Evolutionary conservation across 768 basidiomycete species (phyloP).

Genomic region (Suillus fuscotomentosus): DNA sequence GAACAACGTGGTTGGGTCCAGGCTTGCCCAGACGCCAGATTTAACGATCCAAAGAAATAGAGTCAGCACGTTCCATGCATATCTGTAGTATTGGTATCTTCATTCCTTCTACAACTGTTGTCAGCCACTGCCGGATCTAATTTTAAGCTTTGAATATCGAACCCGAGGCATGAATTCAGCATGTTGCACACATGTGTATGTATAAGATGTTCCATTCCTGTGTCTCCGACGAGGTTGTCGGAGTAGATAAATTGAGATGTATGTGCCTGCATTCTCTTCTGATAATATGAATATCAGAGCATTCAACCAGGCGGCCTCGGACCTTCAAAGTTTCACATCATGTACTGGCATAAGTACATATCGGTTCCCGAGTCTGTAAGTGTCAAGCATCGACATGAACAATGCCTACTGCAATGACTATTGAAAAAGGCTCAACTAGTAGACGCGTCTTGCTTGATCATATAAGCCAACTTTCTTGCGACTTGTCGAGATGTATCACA

Average conservation of each 20-base stretch:
- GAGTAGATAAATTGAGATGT: too few species aligned
- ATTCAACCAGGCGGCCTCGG: neutral
- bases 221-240: too few species aligned
- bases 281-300: too few species aligned
- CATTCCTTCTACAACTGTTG: neutral
- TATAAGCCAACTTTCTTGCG: constrained; percentile 21
- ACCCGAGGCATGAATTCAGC: neutral
- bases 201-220: neutral
- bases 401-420: neutral
- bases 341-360: neutral
- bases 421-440: neutral
- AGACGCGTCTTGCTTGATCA: constrained; percentile 19
- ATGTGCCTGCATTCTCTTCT: too few species aligned
- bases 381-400: neutral
- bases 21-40: neutral
- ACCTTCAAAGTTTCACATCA: neutral
- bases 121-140: too few species aligned
- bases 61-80: neutral
- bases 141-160: neutral
- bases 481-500: constrained; percentile 27
- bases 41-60: neutral
- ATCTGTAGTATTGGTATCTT: neutral
- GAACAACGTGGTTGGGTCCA: neutral
- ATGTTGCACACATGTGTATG: neutral
- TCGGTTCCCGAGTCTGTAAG: neutral